Evolutionary conservation across 169 alveolate species (phyloP), one percentile per base, ranked within the genome.

Genomic region (Plasmodium vivax): DNA sequence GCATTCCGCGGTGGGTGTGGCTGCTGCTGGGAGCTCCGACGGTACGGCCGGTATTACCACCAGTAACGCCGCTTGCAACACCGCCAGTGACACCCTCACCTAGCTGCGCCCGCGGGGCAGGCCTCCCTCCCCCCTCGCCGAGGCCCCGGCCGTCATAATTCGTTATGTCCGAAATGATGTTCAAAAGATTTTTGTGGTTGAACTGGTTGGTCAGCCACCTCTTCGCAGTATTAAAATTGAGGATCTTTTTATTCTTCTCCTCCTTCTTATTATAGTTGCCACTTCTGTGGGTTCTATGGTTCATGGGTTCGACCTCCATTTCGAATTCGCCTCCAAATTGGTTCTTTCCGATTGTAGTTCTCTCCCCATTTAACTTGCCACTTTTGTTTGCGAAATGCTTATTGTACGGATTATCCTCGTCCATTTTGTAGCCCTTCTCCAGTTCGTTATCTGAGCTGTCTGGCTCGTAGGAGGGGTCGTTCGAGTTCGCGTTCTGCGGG

Each of bases 181-280:
- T 90, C 38, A 90, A 51, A n/a, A 90, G 34, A 81, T 68, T 90
- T 90, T 90, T 90, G 62, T 90, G 90, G 36, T 80, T 79, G 83
- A 90, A 90, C 32, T 90, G 94, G n/a, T 71, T 90, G 1, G 92
- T 90, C 30, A 90, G 83, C 94, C 94, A 90, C 47, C 56, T 90
- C 43, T 90, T 90, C 16, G 94, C 94, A 23, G 82, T 90, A 62
- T 90, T 90, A 71, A 90, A 90, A 32, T 56, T 90, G 41, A 90
- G 54, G 1, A 90, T 38, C 47, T 90, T 90, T 12, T 90, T 90
- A 90, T 90, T 90, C 68, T 90, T 90, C 62, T 90, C 92, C 36
- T 90, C 94, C 27, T 90, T 81, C 54, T 90, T 90, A 16, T 36
- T 19, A 41, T 58, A 36, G 43, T 47, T 88, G 68, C 51, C 56